Conservation (phyloP, 1,284 basidiomycete genomes). For the Pascua sp. region DNA sequence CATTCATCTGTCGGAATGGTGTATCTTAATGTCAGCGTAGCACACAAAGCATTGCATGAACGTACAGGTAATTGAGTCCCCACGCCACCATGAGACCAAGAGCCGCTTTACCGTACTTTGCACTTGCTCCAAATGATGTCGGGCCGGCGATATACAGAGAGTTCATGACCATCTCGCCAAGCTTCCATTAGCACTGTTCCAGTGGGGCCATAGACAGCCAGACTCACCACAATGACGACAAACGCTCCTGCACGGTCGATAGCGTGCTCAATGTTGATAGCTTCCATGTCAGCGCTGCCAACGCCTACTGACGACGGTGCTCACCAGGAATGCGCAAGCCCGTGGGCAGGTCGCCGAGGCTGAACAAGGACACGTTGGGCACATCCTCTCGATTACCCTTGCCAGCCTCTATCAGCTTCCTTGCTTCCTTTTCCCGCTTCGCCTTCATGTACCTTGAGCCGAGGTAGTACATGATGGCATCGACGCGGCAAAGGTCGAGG, state of each 20-base stretch:
- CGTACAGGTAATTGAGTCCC: conserved; percentile 48
- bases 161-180: conserved; percentile 25
- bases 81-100: conserved; percentile 49
- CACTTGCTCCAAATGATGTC: neutral
- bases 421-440: too few relatives aligned
- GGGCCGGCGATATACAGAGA: conserved; percentile 7
- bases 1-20: neutral
- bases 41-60: conserved; percentile 29
- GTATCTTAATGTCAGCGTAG: conserved; percentile 18
- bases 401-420: neutral
- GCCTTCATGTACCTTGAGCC: conserved; percentile 1
- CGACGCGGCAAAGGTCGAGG: conserved; percentile 24
- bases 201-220: neutral
- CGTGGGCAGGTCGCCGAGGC: conserved; percentile 19
- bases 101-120: conserved; percentile 42
- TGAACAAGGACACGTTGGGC: neutral
- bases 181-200: neutral
- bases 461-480: conserved; percentile 18
- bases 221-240: conserved; percentile 42
- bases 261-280: conserved; percentile 50
- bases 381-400: neutral
- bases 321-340: conserved; percentile 29
- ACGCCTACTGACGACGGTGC: neutral
- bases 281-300: conserved; percentile 16
- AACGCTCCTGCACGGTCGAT: conserved; percentile 48